phyloP scores from a whole-genome alignment of 805 yeast species.

The Wilhelminamyces savonicus region DNA sequence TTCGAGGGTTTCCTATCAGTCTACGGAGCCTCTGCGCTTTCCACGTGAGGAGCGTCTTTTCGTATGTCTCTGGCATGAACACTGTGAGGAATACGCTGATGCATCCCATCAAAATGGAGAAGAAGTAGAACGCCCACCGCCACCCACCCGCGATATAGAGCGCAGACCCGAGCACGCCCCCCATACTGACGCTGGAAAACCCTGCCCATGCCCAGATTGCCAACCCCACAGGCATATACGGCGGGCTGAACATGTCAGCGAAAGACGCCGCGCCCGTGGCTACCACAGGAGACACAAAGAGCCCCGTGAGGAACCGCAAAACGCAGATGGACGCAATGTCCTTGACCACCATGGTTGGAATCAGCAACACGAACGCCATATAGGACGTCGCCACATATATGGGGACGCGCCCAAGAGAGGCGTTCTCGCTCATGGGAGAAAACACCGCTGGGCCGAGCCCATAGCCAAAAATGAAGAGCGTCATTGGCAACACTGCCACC shows the following conservation, averaged over 20 bases:
- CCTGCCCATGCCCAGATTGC: conserved; percentile 51
- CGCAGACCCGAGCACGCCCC: conserved; percentile 52
- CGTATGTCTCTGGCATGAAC: conserved; percentile 6
- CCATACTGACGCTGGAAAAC: conserved; percentile 48
- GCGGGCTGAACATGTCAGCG: conserved; percentile 40
- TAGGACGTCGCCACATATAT: conserved; percentile 43
- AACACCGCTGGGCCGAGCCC: conserved; percentile 56
- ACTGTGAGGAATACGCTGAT: conserved; percentile 1
- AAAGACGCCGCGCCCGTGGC: conserved; percentile 56
- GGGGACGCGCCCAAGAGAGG: conserved; percentile 46
- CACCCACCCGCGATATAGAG: conserved; percentile 40
- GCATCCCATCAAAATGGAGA: conserved; percentile 33
- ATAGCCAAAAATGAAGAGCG: conserved; percentile 54
- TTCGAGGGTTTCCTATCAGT: conserved; percentile 43
- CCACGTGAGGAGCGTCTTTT: conserved; percentile 37
- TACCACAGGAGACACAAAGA: conserved; percentile 50
- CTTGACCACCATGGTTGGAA: conserved; percentile 47
- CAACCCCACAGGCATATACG: conserved; percentile 40
- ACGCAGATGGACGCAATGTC: conserved; percentile 47
- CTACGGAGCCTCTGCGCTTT: conserved; percentile 44
- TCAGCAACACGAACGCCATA: conserved; percentile 44
- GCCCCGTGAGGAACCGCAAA: conserved; percentile 47
- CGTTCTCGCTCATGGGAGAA: conserved; percentile 54
- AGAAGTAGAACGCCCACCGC: conserved; percentile 53
- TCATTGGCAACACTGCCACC: conserved; percentile 44